Evolutionary conservation across 805 yeast genomes (phyloP).

Genomic region (Scheffersomyces spartinae): DNA sequence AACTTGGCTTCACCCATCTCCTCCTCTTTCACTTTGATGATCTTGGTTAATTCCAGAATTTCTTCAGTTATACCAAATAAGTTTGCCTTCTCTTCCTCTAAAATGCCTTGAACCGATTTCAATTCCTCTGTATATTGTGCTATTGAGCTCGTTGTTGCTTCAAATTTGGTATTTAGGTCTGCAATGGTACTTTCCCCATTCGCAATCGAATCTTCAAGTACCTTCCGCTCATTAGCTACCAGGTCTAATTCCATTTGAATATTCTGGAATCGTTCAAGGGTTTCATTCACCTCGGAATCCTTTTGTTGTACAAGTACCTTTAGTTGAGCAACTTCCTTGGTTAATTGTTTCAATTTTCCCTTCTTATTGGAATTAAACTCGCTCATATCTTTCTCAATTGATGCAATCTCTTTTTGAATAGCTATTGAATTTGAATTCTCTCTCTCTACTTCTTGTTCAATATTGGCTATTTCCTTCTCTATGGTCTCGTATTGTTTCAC

Average conservation of each 20-base stretch:
- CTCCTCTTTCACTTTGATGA: conserved; percentile 34
- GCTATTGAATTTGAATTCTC: conserved; percentile 18
- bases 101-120: conserved; percentile 13
- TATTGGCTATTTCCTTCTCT: conserved; percentile 30
- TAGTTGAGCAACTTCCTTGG: conserved; percentile 34
- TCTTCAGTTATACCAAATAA: conserved; percentile 69
- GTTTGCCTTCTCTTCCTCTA: conserved; percentile 46
- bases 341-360: conserved; percentile 58
- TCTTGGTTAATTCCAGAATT: conserved; percentile 42
- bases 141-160: conserved; percentile 12
- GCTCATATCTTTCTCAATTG: conserved; percentile 62
- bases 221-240: conserved; percentile 40
- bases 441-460: conserved; percentile 26
- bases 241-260: conserved; percentile 66
- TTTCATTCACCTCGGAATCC: conserved; percentile 31
- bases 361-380: conserved; percentile 78
- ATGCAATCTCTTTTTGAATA: conserved; percentile 32
- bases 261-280: conserved; percentile 46
- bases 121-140: conserved; percentile 11
- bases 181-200: conserved; percentile 21
- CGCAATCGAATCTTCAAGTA: conserved; percentile 29
- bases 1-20: conserved; percentile 36
- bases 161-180: conserved; percentile 18
- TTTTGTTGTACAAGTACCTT: conserved; percentile 22
- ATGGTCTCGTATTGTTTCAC: conserved; percentile 38